phyloP scores from a whole-genome alignment of 768 basidiomycete species.

The Lentinus brumalis region DNA sequence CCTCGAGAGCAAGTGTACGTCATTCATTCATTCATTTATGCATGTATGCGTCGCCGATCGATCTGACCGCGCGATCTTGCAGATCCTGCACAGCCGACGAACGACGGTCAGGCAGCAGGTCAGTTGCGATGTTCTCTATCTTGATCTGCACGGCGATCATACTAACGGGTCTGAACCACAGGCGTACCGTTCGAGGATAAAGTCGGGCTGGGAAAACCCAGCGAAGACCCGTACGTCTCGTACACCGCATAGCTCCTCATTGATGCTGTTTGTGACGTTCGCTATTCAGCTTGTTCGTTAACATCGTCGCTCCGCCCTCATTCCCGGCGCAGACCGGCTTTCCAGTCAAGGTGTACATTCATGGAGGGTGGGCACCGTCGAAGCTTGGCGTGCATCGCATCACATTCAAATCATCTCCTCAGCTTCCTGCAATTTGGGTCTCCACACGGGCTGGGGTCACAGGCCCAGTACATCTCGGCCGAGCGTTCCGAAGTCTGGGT shows the following conservation, averaged over 20 bases:
- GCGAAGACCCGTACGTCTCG: conserved; percentile 63
- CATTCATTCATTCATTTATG: not conserved
- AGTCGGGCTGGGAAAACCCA: conserved; percentile 66
- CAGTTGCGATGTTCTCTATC: conserved; percentile 7
- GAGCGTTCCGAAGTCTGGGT: conserved; percentile 72
- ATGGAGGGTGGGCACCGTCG: conserved; percentile 60
- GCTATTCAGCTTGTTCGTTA: conserved; percentile 56
- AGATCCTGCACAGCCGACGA: conserved; percentile 65
- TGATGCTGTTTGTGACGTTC: too few species aligned
- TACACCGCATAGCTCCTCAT: not conserved
- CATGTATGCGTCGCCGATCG: not conserved
- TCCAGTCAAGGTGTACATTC: conserved; percentile 75
- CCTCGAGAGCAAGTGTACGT: conserved; percentile 56
- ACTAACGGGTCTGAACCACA: conserved; percentile 22
- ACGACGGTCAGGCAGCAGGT: conserved; percentile 67
- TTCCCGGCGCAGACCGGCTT: conserved; percentile 45
- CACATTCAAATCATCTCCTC: not conserved
- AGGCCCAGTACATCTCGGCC: conserved; percentile 68
- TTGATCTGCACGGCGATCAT: not conserved
- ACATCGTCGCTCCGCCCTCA: conserved; percentile 63
- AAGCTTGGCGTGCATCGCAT: not conserved
- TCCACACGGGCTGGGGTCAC: conserved; percentile 59
- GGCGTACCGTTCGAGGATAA: conserved; percentile 55
- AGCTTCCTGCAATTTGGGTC: conserved; percentile 83
- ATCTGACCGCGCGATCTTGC: not conserved